phyloP scores from a whole-genome alignment of 352 stramenopile genomes.

The Pythium apleroticum region DNA sequence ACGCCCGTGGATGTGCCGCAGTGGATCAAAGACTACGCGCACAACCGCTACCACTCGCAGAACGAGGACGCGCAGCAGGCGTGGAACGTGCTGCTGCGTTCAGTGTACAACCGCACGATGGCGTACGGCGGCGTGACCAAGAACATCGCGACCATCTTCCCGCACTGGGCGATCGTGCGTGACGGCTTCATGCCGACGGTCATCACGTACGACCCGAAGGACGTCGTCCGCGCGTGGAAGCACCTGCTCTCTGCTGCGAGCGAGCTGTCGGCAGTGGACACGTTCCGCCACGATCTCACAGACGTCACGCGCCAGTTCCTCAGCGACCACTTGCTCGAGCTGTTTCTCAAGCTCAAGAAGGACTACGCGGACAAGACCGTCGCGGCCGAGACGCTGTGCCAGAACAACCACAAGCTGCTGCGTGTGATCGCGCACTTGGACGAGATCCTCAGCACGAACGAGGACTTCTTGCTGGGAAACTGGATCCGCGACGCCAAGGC shows the following conservation, averaged over 20 bases:
- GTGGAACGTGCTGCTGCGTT: constrained; percentile 53
- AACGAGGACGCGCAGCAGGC: constrained; percentile 49
- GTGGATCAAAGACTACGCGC: constrained; percentile 57
- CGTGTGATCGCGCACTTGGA: constrained; percentile 55
- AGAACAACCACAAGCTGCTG: constrained; percentile 47
- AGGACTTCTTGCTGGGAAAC: constrained; percentile 69
- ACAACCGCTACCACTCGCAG: constrained; percentile 58
- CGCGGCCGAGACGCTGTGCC: constrained; percentile 34
- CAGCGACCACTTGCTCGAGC: constrained; percentile 56
- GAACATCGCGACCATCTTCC: constrained; percentile 64
- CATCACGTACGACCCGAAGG: constrained; percentile 70
- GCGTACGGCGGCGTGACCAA: constrained; percentile 75
- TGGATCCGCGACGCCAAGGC: constrained; percentile 65
- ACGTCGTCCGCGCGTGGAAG: constrained; percentile 60
- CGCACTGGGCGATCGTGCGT: constrained; percentile 59
- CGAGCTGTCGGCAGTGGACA: constrained; percentile 44
- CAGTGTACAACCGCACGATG: constrained; percentile 74
- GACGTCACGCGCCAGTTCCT: constrained; percentile 79
- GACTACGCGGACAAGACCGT: constrained; percentile 41
- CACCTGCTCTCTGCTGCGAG: constrained; percentile 44
- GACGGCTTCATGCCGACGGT: constrained; percentile 75
- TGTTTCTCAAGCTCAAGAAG: constrained; percentile 61
- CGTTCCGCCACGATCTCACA: constrained; percentile 75
- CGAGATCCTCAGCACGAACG: constrained; percentile 59
- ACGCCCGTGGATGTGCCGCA: constrained; percentile 37